Base-by-base conservation (phyloP, 2,329 filamentous ascomycete genomes). In the Stemphylium lycopersici region DNA sequence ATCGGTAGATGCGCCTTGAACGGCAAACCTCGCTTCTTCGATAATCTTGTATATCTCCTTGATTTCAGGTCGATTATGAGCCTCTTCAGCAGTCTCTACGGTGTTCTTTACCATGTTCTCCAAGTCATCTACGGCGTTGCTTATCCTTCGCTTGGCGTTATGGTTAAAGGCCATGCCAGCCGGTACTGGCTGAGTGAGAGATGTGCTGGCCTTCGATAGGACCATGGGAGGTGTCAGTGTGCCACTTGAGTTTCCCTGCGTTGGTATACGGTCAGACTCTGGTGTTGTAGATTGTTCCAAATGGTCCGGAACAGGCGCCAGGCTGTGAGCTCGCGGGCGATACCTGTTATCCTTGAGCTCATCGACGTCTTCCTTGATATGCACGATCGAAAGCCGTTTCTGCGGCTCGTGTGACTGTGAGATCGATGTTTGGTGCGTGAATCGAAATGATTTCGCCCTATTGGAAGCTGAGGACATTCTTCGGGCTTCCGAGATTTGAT, bases 31-130 rank as follows among this genome's bases (percentile, higher is more conserved):
- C 1, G 77, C 77, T 51, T 69, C 70, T 51, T 78, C 66, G 13
- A 80, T 72, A 12, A 79, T 76, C 1, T 67, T 56, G 31, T 75
- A 72, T 15, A 79, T 72, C 22, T 79, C 74, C 15, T 74, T 65
- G 4, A 73, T 62, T 22, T 74, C 66, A 3, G 67, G 63, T 26
- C 59, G 59, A 47, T 75, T 59, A 6, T 68, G 61, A 2, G 70
- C 69, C 34, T 72, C 62, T 36, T 76, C 67, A 5, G 76, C 74
- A 26, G 77, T 66, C 2, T 68, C 52, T 11, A 76, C 63, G 1
- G 78, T 78, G 50, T 79, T 73, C 52, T 77, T 68, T 52, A 79
- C 76, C 40, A 80, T 67, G n/a, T 74, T 67, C 54, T 80, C 77
- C 5, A 80, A 55, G 0, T 70, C 73, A 24, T 71, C 71, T 5